Evolutionary conservation across 768 basidiomycete species (phyloP).

Genomic region (Termitomyces titanicus): DNA sequence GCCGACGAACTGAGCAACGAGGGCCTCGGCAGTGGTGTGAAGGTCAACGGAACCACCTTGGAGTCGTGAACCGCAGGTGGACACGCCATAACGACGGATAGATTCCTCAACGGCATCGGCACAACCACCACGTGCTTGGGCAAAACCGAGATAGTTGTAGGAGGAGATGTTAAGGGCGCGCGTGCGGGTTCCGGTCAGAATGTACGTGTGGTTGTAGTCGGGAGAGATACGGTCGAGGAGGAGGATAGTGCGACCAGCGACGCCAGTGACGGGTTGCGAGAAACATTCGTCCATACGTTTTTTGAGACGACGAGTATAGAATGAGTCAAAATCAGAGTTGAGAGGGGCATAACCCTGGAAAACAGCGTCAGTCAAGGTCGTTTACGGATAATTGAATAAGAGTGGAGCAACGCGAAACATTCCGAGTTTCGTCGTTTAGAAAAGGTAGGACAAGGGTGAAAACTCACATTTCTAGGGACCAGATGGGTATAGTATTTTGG

Average conservation of each 20-base stretch:
- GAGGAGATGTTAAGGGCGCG: conserved; percentile 96
- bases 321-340: conserved; percentile 98
- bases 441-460: not conserved
- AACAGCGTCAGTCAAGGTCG: conserved; percentile 1
- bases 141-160: conserved; percentile 99
- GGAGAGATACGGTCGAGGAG: conserved; percentile 80
- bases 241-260: conserved; percentile 90
- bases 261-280: conserved; percentile 87
- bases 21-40: conserved; percentile 74
- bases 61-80: conserved; percentile 71
- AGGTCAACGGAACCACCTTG: conserved; percentile 87
- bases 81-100: conserved; percentile 78
- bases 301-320: conserved; percentile 96
- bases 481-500: conserved; percentile 74
- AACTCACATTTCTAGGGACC: conserved; percentile 74
- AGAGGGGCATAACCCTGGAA: conserved; percentile 90
- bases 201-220: conserved; percentile 77
- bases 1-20: conserved; percentile 88
- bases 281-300: conserved; percentile 95
- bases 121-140: conserved; percentile 87
- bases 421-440: not conserved
- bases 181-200: conserved; percentile 74
- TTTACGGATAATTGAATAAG: not conserved
- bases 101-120: conserved; percentile 90
- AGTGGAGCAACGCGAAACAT: not conserved